A percentile compares a stretch with the other conserved stretches of the same genome.
Conservation (phyloP, 2,329 filamentous ascomycete genomes). For the Fusarium temperatum region DNA sequence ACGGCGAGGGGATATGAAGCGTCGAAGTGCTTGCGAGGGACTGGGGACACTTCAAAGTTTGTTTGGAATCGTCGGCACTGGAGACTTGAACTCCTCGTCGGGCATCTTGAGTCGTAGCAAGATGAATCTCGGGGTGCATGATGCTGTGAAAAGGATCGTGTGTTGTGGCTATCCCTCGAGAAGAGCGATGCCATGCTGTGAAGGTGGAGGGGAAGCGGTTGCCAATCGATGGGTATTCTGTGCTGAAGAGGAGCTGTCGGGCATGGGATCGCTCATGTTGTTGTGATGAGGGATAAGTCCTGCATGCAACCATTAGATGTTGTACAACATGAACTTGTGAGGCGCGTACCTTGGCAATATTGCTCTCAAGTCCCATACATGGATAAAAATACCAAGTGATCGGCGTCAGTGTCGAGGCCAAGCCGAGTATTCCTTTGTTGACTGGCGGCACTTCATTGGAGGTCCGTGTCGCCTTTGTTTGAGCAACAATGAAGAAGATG, state of each 20-base stretch:
- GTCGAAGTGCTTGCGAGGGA: background rate
- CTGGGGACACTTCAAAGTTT: background rate
- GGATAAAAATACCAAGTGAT: rapidly evolving
- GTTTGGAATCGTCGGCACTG: background rate
- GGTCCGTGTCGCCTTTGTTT: background rate
- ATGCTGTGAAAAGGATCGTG: background rate
- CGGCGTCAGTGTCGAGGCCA: rapidly evolving
- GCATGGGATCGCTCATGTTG: background rate
- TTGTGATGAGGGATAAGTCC: too few relatives aligned
- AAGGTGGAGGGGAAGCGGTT: background rate
- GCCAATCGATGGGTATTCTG: rapidly evolving
- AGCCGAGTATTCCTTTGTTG: background rate
- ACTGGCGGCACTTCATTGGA: background rate
- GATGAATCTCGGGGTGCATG: background rate
- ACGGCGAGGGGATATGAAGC: background rate
- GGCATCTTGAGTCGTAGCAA: background rate
- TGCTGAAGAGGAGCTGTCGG: background rate
- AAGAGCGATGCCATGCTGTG: background rate
- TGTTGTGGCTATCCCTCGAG: background rate
- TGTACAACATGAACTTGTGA: background rate
- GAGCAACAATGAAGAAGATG: too few relatives aligned
- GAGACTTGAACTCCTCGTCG: background rate
- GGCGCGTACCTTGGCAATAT: background rate
- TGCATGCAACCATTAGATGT: background rate
- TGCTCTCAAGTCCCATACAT: rapidly evolving